phyloP scores from a whole-genome alignment of 345 rosid genomes.

The Melaleuca quinquenervia region DNA sequence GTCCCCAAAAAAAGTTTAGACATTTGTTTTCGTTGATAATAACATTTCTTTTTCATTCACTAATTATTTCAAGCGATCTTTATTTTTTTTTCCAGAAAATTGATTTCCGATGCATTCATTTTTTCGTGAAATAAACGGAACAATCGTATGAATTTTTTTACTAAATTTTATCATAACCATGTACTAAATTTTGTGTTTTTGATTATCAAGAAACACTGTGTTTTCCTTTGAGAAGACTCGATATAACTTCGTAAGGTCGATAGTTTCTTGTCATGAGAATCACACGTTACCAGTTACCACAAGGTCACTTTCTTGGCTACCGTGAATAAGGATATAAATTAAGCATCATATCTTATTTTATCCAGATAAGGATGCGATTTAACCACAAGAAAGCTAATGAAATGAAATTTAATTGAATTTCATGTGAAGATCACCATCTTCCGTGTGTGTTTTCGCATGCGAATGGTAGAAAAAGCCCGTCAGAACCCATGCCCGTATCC shows the following conservation, averaged over 20 bases:
- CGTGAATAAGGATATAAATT: background rate
- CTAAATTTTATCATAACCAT: background rate
- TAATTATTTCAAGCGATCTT: too few species aligned
- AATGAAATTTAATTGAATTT: background rate
- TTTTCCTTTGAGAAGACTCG: background rate
- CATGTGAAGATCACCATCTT: background rate
- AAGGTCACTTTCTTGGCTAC: background rate
- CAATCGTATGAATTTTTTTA: background rate
- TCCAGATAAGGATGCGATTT: background rate
- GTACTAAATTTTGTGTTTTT: background rate
- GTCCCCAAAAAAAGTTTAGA: too few species aligned
- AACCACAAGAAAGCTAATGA: background rate
- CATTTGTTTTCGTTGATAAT: too few species aligned
- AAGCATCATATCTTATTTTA: background rate
- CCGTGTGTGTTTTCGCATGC: background rate
- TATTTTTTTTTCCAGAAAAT: too few species aligned
- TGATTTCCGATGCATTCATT: too few species aligned
- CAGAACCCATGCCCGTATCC: accelerated
- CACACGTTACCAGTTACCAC: background rate
- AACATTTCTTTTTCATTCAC: too few species aligned
- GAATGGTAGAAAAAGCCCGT: background rate
- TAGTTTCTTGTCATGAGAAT: background rate
- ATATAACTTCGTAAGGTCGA: background rate
- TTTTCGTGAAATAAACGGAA: too few species aligned
- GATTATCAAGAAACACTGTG: background rate